A percentile compares a stretch with the other conserved stretches of the same genome.
Conservation (phyloP, 1,139 yeast genomes). For the Kodamaea ohmeri region DNA sequence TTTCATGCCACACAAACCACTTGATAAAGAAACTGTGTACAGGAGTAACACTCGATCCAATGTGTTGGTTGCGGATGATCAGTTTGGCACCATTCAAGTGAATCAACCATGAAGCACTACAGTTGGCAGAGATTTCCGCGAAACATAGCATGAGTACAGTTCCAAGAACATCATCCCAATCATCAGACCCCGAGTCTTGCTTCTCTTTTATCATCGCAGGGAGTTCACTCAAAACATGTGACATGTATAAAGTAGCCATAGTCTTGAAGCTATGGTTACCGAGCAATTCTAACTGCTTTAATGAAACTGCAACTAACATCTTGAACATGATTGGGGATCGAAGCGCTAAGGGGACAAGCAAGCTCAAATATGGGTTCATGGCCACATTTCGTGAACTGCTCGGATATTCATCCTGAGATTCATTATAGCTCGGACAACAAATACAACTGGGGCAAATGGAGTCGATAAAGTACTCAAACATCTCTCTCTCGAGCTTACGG, state of each 20-base stretch:
- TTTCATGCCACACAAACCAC: constrained; percentile 38
- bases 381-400: constrained; percentile 18
- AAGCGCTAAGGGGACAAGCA: constrained; percentile 33
- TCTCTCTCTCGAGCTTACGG: constrained; percentile 18
- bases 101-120: constrained; percentile 35
- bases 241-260: constrained; percentile 24
- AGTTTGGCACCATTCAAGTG: constrained; percentile 35
- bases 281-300: constrained; percentile 30
- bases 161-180: constrained; percentile 39
- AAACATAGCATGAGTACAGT: constrained; percentile 37
- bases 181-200: constrained; percentile 17
- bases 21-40: constrained; percentile 30
- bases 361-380: constrained; percentile 33
- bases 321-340: constrained; percentile 29
- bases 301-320: constrained; percentile 32
- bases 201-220: constrained; percentile 26
- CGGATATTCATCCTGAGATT: constrained; percentile 9
- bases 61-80: constrained; percentile 24
- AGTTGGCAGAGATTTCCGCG: constrained; percentile 36
- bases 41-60: constrained; percentile 21
- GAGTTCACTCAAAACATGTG: constrained; percentile 25
- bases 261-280: constrained; percentile 25
- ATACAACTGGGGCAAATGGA: constrained; percentile 35
- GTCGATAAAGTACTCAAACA: constrained; percentile 29
- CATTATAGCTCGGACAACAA: constrained; percentile 22